Conservation (phyloP, 257 asterid species). For the Verbascum thapsus region DNA sequence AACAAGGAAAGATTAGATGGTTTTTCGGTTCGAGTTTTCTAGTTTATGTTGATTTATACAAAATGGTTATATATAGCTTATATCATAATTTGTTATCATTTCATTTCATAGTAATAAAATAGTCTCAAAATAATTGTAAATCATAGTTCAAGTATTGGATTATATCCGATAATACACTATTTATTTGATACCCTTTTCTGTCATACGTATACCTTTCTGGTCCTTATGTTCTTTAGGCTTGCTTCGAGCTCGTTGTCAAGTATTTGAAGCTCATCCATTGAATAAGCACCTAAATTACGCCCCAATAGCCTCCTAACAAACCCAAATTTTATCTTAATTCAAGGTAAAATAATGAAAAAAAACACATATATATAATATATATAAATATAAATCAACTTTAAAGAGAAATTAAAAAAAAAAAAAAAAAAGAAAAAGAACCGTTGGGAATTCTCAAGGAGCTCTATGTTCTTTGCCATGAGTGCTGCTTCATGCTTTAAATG, state of each 20-base stretch:
- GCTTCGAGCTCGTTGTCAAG: conserved; percentile 44
- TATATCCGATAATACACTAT: no score
- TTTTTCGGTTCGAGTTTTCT: neutral
- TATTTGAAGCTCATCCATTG: conserved; percentile 49
- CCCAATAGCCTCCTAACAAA: conserved; percentile 50
- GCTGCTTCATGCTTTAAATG: conserved; percentile 39
- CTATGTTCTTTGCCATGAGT: conserved; percentile 45
- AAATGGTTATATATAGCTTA: no score
- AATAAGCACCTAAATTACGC: conserved; percentile 45
- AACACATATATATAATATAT: no score
- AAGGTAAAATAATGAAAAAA: no score
- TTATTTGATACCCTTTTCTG: no score
- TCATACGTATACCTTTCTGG: conserved; percentile 42
- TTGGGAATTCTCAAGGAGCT: conserved; percentile 43
- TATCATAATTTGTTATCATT: no score
- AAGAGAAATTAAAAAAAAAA: neutral
- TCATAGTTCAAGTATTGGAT: no score
- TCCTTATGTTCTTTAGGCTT: conserved; percentile 44
- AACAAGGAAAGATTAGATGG: neutral
- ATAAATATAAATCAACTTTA: neutral
- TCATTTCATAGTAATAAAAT: no score
- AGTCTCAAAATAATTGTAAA: no score
- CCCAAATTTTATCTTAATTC: neutral
- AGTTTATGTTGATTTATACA: neutral
- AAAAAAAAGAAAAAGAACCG: conserved; percentile 30